phyloP scores from a whole-genome alignment of 331 rosid species.

The Pyracantha coccinea region DNA sequence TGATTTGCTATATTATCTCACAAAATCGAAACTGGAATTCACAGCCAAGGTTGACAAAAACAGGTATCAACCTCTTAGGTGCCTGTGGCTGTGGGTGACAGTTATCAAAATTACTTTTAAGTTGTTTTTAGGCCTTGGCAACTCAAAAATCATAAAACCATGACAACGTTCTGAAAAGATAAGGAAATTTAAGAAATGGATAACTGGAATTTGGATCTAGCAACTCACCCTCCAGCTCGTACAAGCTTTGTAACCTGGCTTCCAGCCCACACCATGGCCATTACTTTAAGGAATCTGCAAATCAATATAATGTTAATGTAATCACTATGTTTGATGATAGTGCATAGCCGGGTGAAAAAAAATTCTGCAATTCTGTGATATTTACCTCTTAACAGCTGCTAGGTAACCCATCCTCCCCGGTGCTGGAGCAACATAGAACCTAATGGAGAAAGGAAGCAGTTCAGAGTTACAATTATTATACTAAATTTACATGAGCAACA shows the following conservation, averaged over 20 bases:
- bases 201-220: not conserved
- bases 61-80: not conserved
- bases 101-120: not conserved
- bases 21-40: not conserved
- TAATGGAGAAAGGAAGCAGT: slow-evolving; percentile 19
- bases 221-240: slow-evolving; percentile 80
- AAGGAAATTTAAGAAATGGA: not conserved
- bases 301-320: not conserved
- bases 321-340: not conserved
- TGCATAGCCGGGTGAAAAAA: not conserved
- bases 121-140: not conserved
- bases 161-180: not conserved
- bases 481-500: not conserved
- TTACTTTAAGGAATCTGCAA: slow-evolving; percentile 74
- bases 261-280: slow-evolving; percentile 98
- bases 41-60: not conserved
- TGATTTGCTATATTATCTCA: not conserved
- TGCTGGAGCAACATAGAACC: slow-evolving; percentile 81
- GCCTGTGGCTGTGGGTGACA: not conserved
- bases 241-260: slow-evolving; percentile 88
- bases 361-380: not conserved
- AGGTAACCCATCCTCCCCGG: slow-evolving; percentile 85
- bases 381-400: slow-evolving; percentile 66
- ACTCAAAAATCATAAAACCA: not conserved
- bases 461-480: not conserved